Base-by-base conservation (phyloP, 2,329 filamentous ascomycete species). In the Fusarium sp. region DNA sequence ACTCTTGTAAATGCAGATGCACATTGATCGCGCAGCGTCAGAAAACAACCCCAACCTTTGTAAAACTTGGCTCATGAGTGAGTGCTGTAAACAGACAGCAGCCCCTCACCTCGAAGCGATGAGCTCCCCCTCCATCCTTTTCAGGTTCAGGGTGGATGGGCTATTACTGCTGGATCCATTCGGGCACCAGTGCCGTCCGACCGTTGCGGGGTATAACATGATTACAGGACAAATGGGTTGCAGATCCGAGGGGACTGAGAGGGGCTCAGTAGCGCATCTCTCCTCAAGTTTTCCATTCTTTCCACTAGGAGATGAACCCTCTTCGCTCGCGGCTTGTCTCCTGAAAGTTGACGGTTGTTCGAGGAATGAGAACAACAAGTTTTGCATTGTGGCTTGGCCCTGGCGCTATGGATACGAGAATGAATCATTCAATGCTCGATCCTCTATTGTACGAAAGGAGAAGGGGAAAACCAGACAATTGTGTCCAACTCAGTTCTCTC, bases 121-220 rank as follows among this genome's bases (percentile, higher is more conserved):
- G 21, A 39, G 47, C 56, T 53, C 48, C 53, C 51, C 56, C 61
- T 50, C 63, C 47, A 53, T 52, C 50, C 44, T 41, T 45, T 53
- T 21, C 10, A 37, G n/a, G 21, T 45, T 32, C 36, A 42, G 49
- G 23, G 53, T 54, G 50, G 52, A 54, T 53, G 61, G 23, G 43
- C 43, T 63, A 54, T 53, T 62, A 27, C 41, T 63, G 48, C 53
- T 66, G 61, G 67, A 62, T 56, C 51, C 66, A 41, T 68, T 59
- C 61, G 57, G 61, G 52, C 66, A 55, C 65, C 67, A 66, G 55
- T 66, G 58, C 67, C 68, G 62, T 53, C 62, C 56, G 62, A 69
- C 67, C 68, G 60, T 66, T 70, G 67, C 67, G 68, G 68, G 68
- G 67, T 68, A 65, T 57, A 55, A 51, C 49, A 62, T 50, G 27